Base-by-base conservation (phyloP, 202 grass and related monocot genomes). In the Dendrocalamus latiflorus region DNA sequence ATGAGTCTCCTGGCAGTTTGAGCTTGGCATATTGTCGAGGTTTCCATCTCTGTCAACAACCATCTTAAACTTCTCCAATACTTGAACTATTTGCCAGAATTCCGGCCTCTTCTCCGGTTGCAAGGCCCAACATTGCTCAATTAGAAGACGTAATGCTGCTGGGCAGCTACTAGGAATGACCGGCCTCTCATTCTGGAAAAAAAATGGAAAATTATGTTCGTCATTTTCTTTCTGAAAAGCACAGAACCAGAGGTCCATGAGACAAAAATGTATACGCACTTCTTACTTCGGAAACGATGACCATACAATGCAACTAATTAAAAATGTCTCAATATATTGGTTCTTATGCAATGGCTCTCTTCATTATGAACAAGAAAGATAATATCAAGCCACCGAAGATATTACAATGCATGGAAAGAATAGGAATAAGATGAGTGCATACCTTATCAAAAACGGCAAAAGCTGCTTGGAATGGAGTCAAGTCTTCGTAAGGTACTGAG, bases 131-230 rank as follows among this genome's bases (percentile, higher is more conserved):
- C 96, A 98, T 65, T 95, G 96, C 68, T 90, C 87, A 30, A 98
- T 93, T 67, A 98, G 83, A 79, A 89, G 79, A 42, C 77, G 80
- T 64, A 95, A 69, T 74, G 96, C 83, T 36, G 76, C 79, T 42
- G 96, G 85, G 58, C 96, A 98, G 34, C 76, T 75, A 20, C 33
- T 11, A 69, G 93, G 96, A 83, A 98, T 93, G 55, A 18, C 12
- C 33, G 93, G 96, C 70, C 96, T 93, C 91, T 92, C 87, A 68
- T 98, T 93, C 96, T 98, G 84, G 84, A 76, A 83, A 75, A 89
- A 89, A 48, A 16, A 68, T 6, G 28, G 70, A 81, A 74, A 81
- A 82, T 25, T 47, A 53, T 68, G 17, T 11, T 48, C n/a, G 45
- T 64, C 51, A 83, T 11, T 63, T 59, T 59, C 54, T 39, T 57